Evolutionary conservation across 352 stramenopile genomes (phyloP).

Genomic region (Phytophthora meadii): DNA sequence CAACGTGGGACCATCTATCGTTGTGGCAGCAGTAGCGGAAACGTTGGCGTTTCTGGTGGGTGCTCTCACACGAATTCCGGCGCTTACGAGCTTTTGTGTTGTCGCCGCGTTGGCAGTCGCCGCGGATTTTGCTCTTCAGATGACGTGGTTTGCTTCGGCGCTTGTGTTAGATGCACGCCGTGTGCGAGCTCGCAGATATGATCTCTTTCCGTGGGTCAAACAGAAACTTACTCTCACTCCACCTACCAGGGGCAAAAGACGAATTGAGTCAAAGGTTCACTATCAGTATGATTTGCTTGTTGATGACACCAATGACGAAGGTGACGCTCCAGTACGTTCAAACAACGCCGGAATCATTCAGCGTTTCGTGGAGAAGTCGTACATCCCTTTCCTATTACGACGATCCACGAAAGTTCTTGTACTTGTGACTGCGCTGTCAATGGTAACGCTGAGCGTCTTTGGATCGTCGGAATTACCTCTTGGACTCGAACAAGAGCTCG

Average conservation of each 20-base stretch:
- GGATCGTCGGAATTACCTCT: conserved; percentile 74
- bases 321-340: background rate
- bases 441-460: conserved; percentile 58
- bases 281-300: conserved; percentile 40
- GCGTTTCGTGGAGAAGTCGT: conserved; percentile 69
- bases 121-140: conserved; percentile 82
- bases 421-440: conserved; percentile 41
- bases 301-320: conserved; percentile 15
- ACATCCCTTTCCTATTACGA: conserved; percentile 67
- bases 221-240: conserved; percentile 50
- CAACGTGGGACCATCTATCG: conserved; percentile 89
- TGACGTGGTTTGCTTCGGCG: conserved; percentile 89
- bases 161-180: conserved; percentile 80
- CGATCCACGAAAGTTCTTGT: conserved; percentile 69
- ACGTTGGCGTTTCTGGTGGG: conserved; percentile 84
- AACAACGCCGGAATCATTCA: conserved; percentile 50
- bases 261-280: conserved; percentile 26
- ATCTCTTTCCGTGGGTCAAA: conserved; percentile 72
- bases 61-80: conserved; percentile 86
- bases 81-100: conserved; percentile 87
- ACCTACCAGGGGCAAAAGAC: conserved; percentile 17
- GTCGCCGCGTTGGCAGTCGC: conserved; percentile 86
- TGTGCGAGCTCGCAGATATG: conserved; percentile 69
- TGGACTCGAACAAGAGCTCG: conserved; percentile 89
- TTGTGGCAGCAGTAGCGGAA: conserved; percentile 85